Base-by-base conservation (phyloP, 129 eudicot species). In the Rutidosis leptorrhynchoides region DNA sequence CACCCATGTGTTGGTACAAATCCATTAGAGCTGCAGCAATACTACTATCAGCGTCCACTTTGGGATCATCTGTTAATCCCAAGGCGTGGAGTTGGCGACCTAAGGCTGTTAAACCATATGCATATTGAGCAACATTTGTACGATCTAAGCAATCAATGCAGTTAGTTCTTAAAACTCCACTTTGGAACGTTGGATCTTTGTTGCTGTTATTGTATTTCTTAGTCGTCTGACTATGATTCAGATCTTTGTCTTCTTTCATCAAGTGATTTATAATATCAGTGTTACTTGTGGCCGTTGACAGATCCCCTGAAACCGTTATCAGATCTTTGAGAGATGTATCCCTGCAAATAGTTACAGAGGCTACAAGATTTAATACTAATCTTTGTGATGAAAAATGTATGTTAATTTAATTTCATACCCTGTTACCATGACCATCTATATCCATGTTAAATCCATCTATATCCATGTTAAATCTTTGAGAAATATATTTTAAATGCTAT, bases 81-180 rank as follows among this genome's bases (percentile, higher is more conserved):
- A 93, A 82, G 9, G 95, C 96, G 75, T 82, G 82, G 23, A 93
- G 93, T 65, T 93, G 99, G 65, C 84, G 91, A 16, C 99, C 99
- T 43, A 93, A 78, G 63, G 99, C 95, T 45, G 83, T 96, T 45
- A 93, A 70, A 24, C 99, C 99, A 75, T 86, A 93, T 43, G 96
- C 99, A 82, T 93, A 93, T 58, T 93, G 99, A 4, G 99, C 99
- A 61, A 86, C 99, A 81, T 93, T 93, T 73, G 99, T 93, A 12
- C 99, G 85, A 74, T 92, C 98, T 79, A 93, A 77, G 69, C 96
- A 93, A 55, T 93, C 99, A 22, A 93, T 89, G 83, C 99, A 93
- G 55, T 93, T 93, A 27, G 99, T 88, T 57, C 99, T 86, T 72
- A 93, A 72, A 55, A 93, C 96, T 40, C 96, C 99, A 75, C 88